phyloP scores from a whole-genome alignment of 2,329 filamentous ascomycete genomes.

The Talaromyces funiculosus region DNA sequence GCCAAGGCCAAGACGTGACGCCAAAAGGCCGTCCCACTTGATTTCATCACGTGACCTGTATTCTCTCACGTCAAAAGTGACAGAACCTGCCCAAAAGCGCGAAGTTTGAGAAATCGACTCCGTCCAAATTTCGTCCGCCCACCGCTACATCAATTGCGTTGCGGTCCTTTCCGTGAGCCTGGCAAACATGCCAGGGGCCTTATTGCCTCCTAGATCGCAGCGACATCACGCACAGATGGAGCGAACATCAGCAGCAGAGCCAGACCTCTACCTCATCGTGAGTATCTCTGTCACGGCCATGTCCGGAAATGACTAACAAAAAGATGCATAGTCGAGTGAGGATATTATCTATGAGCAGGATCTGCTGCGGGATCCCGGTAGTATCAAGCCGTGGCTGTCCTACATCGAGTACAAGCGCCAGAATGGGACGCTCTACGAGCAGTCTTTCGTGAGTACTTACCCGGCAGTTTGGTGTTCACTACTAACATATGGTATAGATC shows the following conservation, averaged over 20 bases:
- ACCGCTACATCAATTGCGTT: conserved; percentile 26
- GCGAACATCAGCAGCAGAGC: conserved; percentile 36
- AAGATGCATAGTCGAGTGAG: conserved; percentile 63
- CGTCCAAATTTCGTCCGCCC: conserved; percentile 21
- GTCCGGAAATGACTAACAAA: conserved; percentile 27
- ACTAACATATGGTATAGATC: conserved; percentile 38
- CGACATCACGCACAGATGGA: conserved; percentile 41
- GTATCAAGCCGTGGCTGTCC: conserved; percentile 87
- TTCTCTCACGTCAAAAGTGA: conserved; percentile 5
- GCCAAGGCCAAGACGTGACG: conserved; percentile 5
- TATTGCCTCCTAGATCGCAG: conserved; percentile 42
- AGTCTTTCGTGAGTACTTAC: conserved; percentile 58
- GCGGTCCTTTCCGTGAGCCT: conserved; percentile 29
- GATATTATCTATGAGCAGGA: conserved; percentile 97
- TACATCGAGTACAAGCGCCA: conserved; percentile 89
- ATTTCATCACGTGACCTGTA: conserved; percentile 11
- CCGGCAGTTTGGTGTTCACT: neutral
- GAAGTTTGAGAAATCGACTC: conserved; percentile 24
- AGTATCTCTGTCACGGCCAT: conserved; percentile 20
- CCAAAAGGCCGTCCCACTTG: conserved; percentile 13
- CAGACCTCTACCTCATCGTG: conserved; percentile 44
- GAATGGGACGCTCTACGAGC: conserved; percentile 78
- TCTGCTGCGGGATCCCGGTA: conserved; percentile 75
- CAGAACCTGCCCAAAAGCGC: conserved; percentile 3
- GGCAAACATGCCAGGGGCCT: conserved; percentile 47